Base-by-base conservation (phyloP, 176 grass and related monocot species). In the Musa itinerans region DNA sequence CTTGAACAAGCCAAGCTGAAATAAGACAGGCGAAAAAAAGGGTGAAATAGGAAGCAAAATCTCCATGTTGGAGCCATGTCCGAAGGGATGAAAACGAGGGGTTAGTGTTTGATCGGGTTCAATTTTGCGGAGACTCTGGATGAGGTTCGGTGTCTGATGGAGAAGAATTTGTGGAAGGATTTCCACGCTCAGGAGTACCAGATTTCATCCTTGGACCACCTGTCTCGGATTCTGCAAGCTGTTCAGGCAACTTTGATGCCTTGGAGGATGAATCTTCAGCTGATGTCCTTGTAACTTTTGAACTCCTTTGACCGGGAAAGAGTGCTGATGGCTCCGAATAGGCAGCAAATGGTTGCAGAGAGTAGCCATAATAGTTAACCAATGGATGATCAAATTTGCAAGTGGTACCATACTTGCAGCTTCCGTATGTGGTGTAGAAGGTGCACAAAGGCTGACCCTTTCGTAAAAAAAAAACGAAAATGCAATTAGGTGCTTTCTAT, bases 381-480 rank as follows among this genome's bases (percentile, higher is more conserved):
- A 69, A 29, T 50, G 67, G 67, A 16, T 69, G 67, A 50, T 69
- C 67, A 69, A 48, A 69, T 49, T 69, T 69, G 67, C 67, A 69
- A 49, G 34, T 48, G 8, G 14, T 48, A 2, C 67, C 67, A 69
- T 69, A 69, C 25, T 69, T 69, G 67, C 67, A 69, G 13, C 11
- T 48, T 48, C 67, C 67, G 15, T 69, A 50, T 8, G 12, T 69
- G 29, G 26, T 11, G 67, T 69, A 69, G 29, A 69, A 69, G 12
- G 67, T 69, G 67, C 67, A 69, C 14, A 69, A 9, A 20, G 67
- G 26, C 15, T 50, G 14, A 43, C 67, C 67, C 67, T 69, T 49
- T 17, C 8, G 67, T 48, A 19, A 20, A 16, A 19, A 27, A 48
- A 43, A 27, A 6, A 43, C 49, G 26, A 27, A 68, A 29, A 68